Percentiles rank a stretch among this genome's conserved stretches.
Conservation (phyloP, 345 rosid genomes). For the Ceriops zippeliana region DNA sequence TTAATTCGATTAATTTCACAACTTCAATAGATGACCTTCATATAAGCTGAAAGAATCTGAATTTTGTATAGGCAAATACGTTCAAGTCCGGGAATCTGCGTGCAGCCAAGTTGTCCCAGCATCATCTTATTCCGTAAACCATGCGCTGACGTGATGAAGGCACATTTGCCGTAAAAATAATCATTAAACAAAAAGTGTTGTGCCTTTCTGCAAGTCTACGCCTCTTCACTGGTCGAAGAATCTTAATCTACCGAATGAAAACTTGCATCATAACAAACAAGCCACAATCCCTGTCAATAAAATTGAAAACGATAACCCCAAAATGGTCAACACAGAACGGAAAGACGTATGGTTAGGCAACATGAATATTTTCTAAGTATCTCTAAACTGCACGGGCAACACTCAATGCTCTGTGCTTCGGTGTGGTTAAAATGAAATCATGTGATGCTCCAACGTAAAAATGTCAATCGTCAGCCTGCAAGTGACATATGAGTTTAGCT, state of each 20-base stretch:
- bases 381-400: too few relatives aligned
- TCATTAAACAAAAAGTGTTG: constrained; percentile 12
- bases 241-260: constrained; percentile 7
- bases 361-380: background rate
- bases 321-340: background rate
- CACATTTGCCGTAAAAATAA: background rate
- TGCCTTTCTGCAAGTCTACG: constrained; percentile 10
- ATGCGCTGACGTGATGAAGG: background rate
- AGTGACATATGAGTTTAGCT: background rate
- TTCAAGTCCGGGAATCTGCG: background rate
- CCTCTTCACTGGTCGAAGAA: constrained; percentile 24
- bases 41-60: constrained; percentile 12
- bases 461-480: background rate
- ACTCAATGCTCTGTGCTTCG: too few relatives aligned
- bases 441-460: background rate
- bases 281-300: constrained; percentile 7
- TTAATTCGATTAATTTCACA: background rate
- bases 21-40: background rate
- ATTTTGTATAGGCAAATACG: background rate
- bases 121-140: background rate
- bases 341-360: constrained; percentile 2
- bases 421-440: background rate
- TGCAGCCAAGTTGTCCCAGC: constrained; percentile 1
- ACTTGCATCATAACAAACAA: constrained; percentile 1
- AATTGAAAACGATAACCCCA: background rate